These are phyloP conservation scores for Lactarius hatsudake DNA, from an alignment of 768 basidiomycete genomes.

Conservation along the genomic window DNA sequence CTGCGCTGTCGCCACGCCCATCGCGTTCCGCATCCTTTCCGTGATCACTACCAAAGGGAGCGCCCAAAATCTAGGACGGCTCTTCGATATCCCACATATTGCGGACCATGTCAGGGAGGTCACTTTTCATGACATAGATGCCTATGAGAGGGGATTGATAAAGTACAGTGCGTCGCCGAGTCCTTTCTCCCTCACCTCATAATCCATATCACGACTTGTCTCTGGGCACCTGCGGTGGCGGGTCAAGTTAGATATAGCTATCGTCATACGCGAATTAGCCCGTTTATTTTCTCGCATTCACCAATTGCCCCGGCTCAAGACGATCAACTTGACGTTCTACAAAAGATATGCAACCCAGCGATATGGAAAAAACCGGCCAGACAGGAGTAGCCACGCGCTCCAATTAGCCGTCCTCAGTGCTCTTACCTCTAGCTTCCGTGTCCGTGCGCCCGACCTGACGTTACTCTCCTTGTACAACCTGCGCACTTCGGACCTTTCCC, in stretches of 20 bases:
- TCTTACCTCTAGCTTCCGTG: no score
- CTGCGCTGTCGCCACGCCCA: neutral
- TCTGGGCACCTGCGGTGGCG: neutral
- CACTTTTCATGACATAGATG: neutral
- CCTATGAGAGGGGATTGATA: neutral
- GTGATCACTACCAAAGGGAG: neutral
- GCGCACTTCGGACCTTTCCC: neutral
- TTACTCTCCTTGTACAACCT: neutral
- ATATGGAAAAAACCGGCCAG: neutral
- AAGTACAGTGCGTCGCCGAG: neutral
- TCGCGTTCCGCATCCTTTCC: slow-evolving; percentile 10
- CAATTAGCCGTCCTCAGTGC: neutral
- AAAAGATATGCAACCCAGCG: no score
- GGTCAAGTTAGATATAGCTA: neutral
- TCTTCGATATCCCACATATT: neutral
- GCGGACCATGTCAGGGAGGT: neutral
- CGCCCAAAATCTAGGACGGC: neutral
- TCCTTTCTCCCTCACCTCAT: neutral
- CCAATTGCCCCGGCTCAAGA: neutral
- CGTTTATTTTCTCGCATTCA: neutral
- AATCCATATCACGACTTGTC: neutral
- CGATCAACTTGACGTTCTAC: neutral
- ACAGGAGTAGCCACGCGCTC: no score
- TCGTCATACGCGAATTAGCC: no score
- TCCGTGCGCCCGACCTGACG: no score